Conservation (phyloP, 164 flowering plant genomes). For the Magnolia officinalis region DNA sequence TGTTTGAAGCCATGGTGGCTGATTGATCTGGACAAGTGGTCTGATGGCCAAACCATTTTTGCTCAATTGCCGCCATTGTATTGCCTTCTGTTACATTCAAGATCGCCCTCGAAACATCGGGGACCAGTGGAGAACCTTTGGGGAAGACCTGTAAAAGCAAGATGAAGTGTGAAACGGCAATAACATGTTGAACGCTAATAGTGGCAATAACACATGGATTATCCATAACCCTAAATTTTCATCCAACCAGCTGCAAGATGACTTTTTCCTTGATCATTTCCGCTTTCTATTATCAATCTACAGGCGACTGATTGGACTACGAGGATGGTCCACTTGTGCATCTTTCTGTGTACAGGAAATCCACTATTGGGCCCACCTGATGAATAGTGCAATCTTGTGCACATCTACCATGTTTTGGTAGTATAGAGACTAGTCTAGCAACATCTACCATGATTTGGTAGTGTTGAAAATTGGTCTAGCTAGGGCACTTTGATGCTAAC, state of each 20-base stretch:
- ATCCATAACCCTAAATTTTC: background rate
- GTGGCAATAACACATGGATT: background rate
- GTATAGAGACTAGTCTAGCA: too few species aligned
- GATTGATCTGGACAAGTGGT: conserved; percentile 11
- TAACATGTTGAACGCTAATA: background rate
- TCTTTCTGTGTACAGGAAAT: too few species aligned
- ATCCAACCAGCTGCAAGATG: too few species aligned
- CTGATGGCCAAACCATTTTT: conserved; percentile 24
- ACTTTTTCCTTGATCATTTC: too few species aligned
- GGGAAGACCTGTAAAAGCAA: conserved; percentile 30
- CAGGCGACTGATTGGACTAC: too few species aligned
- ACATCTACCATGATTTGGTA: too few species aligned
- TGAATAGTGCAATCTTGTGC: too few species aligned
- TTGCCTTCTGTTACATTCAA: conserved; percentile 26
- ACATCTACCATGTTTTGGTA: too few species aligned
- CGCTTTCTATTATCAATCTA: too few species aligned
- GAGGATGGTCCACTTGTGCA: background rate
- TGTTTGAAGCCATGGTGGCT: background rate
- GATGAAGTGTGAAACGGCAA: background rate
- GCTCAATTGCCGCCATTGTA: conserved; percentile 22
- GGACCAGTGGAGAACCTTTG: conserved; percentile 33
- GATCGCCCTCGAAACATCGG: conserved; percentile 37
- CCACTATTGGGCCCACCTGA: too few species aligned
- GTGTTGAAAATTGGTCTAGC: too few species aligned
- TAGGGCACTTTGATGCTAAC: too few species aligned